These are phyloP conservation scores for Urtica urens DNA, from an alignment of 306 rosid genomes.

Conservation along the genomic window DNA sequence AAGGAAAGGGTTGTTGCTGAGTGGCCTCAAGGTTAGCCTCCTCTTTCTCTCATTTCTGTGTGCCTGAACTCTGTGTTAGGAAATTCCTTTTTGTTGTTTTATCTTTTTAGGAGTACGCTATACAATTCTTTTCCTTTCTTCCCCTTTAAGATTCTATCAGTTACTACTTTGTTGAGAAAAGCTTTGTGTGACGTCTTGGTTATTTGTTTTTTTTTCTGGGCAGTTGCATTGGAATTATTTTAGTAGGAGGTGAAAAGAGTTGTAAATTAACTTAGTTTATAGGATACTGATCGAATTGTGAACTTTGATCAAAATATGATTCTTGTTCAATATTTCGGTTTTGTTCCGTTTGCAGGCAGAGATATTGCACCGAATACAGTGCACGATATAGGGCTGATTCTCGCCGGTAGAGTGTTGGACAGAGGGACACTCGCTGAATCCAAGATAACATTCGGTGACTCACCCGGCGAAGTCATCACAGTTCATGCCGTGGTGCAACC, in stretches of 20 bases:
- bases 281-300: too few relatives aligned
- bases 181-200: too few relatives aligned
- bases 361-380: conserved; percentile 41
- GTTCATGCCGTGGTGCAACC: conserved; percentile 69
- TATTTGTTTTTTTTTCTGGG: too few relatives aligned
- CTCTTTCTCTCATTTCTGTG: conserved; percentile 9
- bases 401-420: conserved; percentile 58
- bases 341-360: conserved; percentile 53
- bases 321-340: too few relatives aligned
- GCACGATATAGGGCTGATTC: conserved; percentile 52
- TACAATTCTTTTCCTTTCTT: background rate
- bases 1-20: conserved; percentile 55
- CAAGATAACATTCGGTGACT: conserved; percentile 36
- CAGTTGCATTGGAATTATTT: too few relatives aligned
- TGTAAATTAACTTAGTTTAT: too few relatives aligned
- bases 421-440: conserved; percentile 55
- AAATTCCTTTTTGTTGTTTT: too few relatives aligned
- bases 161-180: background rate
- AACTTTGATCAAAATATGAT: too few relatives aligned
- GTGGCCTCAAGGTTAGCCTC: conserved; percentile 69
- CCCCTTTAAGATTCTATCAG: background rate
- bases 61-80: background rate
- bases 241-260: too few relatives aligned
- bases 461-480: conserved; percentile 42
- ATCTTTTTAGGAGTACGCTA: background rate